Evolutionary conservation across 176 grass and related monocot species (phyloP).

Genomic region (maize (Zea mays)): Zm-B73-REFERENCE-NAM-5.0 NC_050098.1:184101001-184101500

Average conservation of each 20-base stretch:
- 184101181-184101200: conserved; percentile 33
- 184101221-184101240: conserved; percentile 46
- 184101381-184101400: not conserved
- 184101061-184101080: not conserved
- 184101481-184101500: not conserved
- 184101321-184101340: conserved; percentile 31
- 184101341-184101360: not conserved
- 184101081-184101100: conserved; percentile 7
- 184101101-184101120: not conserved
- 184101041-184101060: not conserved
- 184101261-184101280: conserved; percentile 56
- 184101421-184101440: not conserved
- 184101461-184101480: not conserved
- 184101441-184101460: not conserved
- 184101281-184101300: conserved; percentile 65
- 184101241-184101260: conserved; percentile 55
- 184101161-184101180: conserved; percentile 36
- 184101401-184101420: not conserved
- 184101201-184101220: conserved; percentile 52
- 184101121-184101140: conserved; percentile 34
- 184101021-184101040: conserved; percentile 35
- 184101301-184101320: conserved; percentile 47
- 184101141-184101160: conserved; percentile 58
- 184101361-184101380: not conserved
- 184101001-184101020: conserved; percentile 53